Evolutionary conservation across 23 red algal species (phyloP).

Genomic region (Gracilaria domingensis): DNA sequence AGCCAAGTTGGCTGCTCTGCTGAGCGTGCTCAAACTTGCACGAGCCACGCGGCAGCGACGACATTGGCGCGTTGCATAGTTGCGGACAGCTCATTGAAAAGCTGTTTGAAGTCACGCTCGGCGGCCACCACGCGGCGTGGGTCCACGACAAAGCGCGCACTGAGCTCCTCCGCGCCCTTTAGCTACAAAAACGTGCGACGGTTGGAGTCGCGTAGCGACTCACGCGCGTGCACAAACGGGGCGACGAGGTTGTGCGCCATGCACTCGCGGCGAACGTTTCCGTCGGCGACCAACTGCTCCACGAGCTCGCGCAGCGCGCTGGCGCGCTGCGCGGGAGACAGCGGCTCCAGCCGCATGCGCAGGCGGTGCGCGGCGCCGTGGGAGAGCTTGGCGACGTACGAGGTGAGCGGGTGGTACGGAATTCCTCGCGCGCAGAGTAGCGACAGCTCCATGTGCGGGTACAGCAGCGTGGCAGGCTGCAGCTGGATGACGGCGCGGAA

Average conservation of each 20-base stretch:
- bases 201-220: neutral
- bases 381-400: neutral
- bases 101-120: neutral
- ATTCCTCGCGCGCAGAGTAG: constrained; percentile 1
- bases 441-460: constrained; percentile 14
- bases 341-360: neutral
- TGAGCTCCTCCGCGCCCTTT: neutral
- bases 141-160: neutral
- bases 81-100: neutral
- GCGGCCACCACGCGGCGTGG: neutral
- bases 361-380: neutral
- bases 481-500: constrained; percentile 17
- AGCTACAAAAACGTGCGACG: neutral
- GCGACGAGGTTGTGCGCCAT: too few species aligned
- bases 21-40: constrained; percentile 9
- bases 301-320: neutral
- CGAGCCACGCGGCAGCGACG: constrained; percentile 15
- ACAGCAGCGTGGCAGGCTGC: neutral
- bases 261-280: too few species aligned
- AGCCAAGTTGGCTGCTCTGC: neutral
- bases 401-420: constrained; percentile 2
- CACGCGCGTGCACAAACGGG: too few species aligned
- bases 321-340: neutral
- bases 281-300: neutral
- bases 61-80: neutral